Evolutionary conservation across 2,329 filamentous ascomycete species (phyloP).

Genomic region (Trichoderma semiorbis): DNA sequence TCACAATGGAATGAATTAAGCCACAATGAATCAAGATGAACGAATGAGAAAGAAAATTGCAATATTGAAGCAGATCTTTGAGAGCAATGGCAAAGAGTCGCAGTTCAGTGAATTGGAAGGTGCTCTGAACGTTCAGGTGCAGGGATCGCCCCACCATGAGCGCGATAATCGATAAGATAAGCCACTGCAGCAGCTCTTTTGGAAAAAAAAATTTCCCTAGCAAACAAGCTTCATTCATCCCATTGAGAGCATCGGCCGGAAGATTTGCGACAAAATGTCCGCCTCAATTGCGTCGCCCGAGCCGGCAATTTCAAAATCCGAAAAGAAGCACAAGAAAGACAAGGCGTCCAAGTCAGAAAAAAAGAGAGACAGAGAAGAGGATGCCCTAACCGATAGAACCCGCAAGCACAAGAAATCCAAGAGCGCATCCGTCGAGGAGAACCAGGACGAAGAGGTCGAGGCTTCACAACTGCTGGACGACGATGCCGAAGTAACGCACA

Average conservation of each 20-base stretch:
- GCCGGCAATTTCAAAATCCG: conserved; percentile 31
- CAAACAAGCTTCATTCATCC: conserved; percentile 4
- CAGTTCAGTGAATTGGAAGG: background rate
- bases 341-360: conserved; percentile 36
- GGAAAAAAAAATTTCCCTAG: conserved; percentile 16
- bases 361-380: conserved; percentile 46
- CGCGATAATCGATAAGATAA: conserved; percentile 20
- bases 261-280: conserved; percentile 14
- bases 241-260: background rate
- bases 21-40: background rate
- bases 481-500: conserved; percentile 35
- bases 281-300: conserved; percentile 31
- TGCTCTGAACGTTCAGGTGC: background rate
- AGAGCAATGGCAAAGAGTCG: background rate
- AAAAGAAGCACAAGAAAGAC: conserved; percentile 40
- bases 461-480: conserved; percentile 20
- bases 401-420: conserved; percentile 51
- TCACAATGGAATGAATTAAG: background rate
- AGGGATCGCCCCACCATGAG: background rate
- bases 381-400: conserved; percentile 37
- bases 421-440: conserved; percentile 38
- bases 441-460: conserved; percentile 20
- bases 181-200: background rate
- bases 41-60: background rate
- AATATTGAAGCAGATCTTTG: background rate